phyloP scores from a whole-genome alignment of 768 basidiomycete species.

The Rhodotorula graminis region DNA sequence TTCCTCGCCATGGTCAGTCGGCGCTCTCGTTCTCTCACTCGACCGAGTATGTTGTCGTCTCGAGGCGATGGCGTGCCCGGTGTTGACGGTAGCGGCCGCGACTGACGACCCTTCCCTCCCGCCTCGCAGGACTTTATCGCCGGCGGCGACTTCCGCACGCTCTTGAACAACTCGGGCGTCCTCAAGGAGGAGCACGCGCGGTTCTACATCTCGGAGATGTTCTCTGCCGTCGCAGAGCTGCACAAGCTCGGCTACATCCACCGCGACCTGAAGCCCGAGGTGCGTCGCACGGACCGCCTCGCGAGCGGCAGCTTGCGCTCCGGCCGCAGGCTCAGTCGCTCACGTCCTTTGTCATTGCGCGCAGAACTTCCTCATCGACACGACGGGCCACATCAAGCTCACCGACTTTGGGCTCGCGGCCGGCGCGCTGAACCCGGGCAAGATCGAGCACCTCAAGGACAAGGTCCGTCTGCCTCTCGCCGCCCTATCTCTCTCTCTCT shows the following conservation, averaged over 20 bases:
- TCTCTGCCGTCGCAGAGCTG: conserved; percentile 82
- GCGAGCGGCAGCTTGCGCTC: too few relatives aligned
- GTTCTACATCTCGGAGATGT: conserved; percentile 98
- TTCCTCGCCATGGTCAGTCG: conserved; percentile 78
- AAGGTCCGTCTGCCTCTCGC: conserved; percentile 56
- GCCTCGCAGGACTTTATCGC: conserved; percentile 75
- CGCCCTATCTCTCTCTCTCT: not conserved
- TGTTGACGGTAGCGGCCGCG: not conserved
- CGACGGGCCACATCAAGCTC: conserved; percentile 91
- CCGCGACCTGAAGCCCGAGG: conserved; percentile 96
- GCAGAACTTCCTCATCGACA: conserved; percentile 94
- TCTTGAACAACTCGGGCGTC: conserved; percentile 95
- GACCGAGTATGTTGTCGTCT: not conserved
- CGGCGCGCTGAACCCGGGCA: conserved; percentile 85
- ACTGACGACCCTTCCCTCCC: too few relatives aligned
- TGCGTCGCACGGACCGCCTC: conserved; percentile 46
- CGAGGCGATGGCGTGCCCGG: too few relatives aligned
- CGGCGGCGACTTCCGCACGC: conserved; percentile 94
- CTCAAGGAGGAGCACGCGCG: conserved; percentile 94
- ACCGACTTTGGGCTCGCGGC: conserved; percentile 98
- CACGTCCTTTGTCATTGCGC: not conserved
- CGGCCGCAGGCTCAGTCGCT: not conserved
- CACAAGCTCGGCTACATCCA: conserved; percentile 98
- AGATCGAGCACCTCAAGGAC: conserved; percentile 88
- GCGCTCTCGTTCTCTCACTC: not conserved